Base-by-base conservation (phyloP, 2,329 filamentous ascomycete genomes). In the Colletotrichum eleusines region DNA sequence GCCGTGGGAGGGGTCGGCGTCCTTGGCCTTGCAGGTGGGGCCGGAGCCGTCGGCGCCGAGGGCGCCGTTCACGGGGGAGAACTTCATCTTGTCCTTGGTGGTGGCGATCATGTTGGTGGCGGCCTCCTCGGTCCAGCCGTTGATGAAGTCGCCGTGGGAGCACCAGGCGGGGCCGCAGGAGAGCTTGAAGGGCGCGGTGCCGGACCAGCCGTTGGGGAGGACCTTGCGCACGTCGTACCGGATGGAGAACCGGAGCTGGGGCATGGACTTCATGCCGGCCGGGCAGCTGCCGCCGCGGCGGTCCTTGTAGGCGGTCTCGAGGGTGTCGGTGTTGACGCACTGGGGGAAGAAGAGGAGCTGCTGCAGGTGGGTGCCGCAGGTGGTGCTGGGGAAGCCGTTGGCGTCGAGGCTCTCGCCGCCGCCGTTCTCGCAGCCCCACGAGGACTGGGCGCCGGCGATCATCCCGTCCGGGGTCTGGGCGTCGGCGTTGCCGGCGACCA, bases 351-450 rank as follows among this genome's bases (percentile, higher is more conserved):
- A 74, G 59, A 42, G 87, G 86, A 74, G 90, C 86, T 78, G 89
- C 86, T 72, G 87, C 82, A 60, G 86, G 74, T 77, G 79, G 72
- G 61, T 87, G 85, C 74, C 86, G 12, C 90, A 92, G 0, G 91
- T 91, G 63, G 89, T 89, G 72, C 92, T 91, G 35, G 91, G 91
- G 76, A 92, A 90, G 26, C 90, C 91, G 76, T 93, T 93, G 11
- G 89, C 90, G 26, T 75, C 73, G 2, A 67, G 90, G 78, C 59
- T 68, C 40, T 64, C 71, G 66, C 71, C 20, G 28, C 71, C 74
- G 23, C 76, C 77, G 66, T 72, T 74, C 73, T 83, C 81, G 66
- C 81, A 83, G 31, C 40, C 65, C 77, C 66, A 77, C 33, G 71
- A 53, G 67, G 74, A 69, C 63, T 74, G 70, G 38, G 76, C 75